Evolutionary conservation across 352 stramenopile species (phyloP), one percentile per base, ranked within the genome.

Genomic region (Globisporangium alternatum): DNA sequence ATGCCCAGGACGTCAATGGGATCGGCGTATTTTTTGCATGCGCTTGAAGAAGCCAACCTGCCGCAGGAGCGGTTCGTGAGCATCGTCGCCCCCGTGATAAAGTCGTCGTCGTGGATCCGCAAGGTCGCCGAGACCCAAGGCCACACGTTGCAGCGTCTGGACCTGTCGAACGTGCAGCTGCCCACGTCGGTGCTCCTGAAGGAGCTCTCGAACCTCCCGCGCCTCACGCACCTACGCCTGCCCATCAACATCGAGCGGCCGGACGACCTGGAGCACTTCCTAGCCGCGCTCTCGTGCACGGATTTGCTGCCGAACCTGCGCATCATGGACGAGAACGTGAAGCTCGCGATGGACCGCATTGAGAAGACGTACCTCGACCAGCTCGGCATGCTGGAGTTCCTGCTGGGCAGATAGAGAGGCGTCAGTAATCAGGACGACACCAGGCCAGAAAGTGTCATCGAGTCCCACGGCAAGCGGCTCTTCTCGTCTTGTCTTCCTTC

Each of bases 241-340:
- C 83, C 86, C 0, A 56, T 62, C 13, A 79, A 86, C 65, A 81
- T 94, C 25, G 66, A 91, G 44, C 77, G 83, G 1, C 73, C 88
- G 28, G 80, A 91, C 31, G 89, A 92, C 64, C 51, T 94, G 25
- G 86, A 94, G 66, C 80, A 88, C 65, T 80, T 92, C 22, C 64
- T 94, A 44, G 77, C 78, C 28, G 80, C 75, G n/a, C 59, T 94
- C n/a, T 78, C 72, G 25, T 90, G 81, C 56, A 58, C 68, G 0
- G 67, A 72, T 30, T 25, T 91, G 25, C 65, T 94, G 8, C 80
- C 81, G 19, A 64, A 61, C 7, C 68, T 93, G 5, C 62, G 65
- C 44, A 72, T 75, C 30, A 86, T 91, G 45, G 86, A 92, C 60
- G 74, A 77, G 8, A 65, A 75, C n/a, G 78, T 92, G 7, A 68